Percentiles rank a stretch among this genome's conserved stretches.
Conservation (phyloP, 192 early-diverging fungal species). For the Coemansia reversa region DNA sequence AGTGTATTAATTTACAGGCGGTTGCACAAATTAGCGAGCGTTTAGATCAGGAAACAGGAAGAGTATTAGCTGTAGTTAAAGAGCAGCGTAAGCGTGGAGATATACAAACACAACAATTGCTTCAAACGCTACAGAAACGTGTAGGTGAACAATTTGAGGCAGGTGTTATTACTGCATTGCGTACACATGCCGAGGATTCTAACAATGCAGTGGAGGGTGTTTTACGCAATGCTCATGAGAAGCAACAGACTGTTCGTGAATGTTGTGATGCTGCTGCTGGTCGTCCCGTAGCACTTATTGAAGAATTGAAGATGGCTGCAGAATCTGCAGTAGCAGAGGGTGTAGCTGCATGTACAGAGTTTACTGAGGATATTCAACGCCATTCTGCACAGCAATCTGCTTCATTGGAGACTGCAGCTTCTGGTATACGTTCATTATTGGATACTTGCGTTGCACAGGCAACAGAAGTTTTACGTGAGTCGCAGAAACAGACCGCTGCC, state of each 20-base stretch:
- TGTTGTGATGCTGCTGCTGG: background rate
- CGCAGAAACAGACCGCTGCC: background rate
- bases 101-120: slow-evolving; percentile 14
- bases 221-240: background rate
- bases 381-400: background rate
- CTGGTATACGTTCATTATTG: background rate
- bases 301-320: background rate
- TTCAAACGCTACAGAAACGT: slow-evolving; percentile 21
- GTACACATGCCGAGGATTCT: background rate
- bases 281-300: background rate
- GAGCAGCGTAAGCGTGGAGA: slow-evolving; percentile 3
- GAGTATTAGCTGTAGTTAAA: background rate
- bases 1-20: slow-evolving; percentile 18
- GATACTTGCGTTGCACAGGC: background rate
- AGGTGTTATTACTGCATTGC: background rate
- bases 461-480: background rate
- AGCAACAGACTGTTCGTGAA: background rate
- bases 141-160: slow-evolving; percentile 35
- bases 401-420: background rate
- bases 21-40: slow-evolving; percentile 2
- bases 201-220: background rate
- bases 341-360: background rate
- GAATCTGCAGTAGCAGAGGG: background rate
- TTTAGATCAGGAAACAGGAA: slow-evolving; percentile 5
- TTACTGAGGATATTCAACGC: background rate